Percentiles rank a stretch among this genome's conserved stretches.
Evolutionary conservation across 331 rosid genomes (phyloP).

Genomic region (Stylosanthes scabra): DNA sequence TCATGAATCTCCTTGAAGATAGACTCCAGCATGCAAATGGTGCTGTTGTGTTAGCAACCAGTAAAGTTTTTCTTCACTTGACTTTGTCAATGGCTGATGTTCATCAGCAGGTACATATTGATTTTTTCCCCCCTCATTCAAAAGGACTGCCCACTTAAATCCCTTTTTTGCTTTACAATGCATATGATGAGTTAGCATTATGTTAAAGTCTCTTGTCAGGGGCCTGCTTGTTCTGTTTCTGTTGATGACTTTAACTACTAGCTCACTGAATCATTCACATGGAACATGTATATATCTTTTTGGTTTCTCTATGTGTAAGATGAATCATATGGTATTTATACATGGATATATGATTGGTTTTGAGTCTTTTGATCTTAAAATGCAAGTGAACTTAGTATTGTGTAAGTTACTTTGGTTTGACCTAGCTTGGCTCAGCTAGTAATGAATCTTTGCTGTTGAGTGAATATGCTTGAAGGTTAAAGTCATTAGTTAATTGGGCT

Average conservation of each 20-base stretch:
- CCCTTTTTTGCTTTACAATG: constrained; percentile 6
- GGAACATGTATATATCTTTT: constrained; percentile 21
- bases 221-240: constrained; percentile 25
- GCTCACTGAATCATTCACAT: constrained; percentile 12
- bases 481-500: constrained; percentile 6
- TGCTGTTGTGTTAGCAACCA: constrained; percentile 96
- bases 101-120: constrained; percentile 89
- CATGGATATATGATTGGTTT: neutral
- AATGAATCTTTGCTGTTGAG: neutral
- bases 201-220: constrained; percentile 25
- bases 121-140: constrained; percentile 1
- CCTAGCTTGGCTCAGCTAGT: constrained; percentile 11
- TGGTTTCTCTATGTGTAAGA: constrained; percentile 12
- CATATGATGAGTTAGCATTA: constrained; percentile 15
- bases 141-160: constrained; percentile 14
- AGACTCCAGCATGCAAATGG: constrained; percentile 99
- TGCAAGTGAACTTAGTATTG: constrained; percentile 16
- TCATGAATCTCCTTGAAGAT: constrained; percentile 99
- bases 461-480: constrained; percentile 14
- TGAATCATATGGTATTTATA: constrained; percentile 14
- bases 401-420: constrained; percentile 5
- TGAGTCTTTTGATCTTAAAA: neutral
- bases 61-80: constrained; percentile 91
- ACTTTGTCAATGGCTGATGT: constrained; percentile 97
- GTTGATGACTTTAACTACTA: constrained; percentile 28